Base-by-base conservation (phyloP, 2,329 filamentous ascomycete species). In the Pseudocercospora crystallina region DNA sequence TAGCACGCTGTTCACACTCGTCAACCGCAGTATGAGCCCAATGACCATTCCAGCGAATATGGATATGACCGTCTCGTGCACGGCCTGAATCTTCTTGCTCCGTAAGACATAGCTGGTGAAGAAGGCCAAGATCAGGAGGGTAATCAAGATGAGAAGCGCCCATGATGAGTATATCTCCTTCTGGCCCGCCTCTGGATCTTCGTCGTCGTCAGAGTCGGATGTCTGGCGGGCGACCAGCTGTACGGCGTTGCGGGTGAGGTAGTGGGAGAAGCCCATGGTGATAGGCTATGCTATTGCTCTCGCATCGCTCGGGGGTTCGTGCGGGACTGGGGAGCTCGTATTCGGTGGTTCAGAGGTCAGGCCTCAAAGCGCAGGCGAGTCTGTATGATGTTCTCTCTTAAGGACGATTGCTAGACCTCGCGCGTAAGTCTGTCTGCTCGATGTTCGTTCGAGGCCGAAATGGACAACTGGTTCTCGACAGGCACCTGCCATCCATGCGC, bases 21-120 rank as follows among this genome's bases (percentile, higher is more conserved):
- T 89, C 57, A 96, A 76, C 65, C 94, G 83, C 51, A 99, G 84
- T 53, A 95, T 81, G 63, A 99, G 77, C 5, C 94, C 94, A 54
- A 99, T 90, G 51, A 90, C 86, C 94, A 97, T 97, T 65, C 92
- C 92, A 51, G 90, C 91, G 76, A 99, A 97, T 69, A 99, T 99
- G 55, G 92, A 97, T 56, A 99, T 85, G 63, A 97, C 94, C 1
- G 94, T 99, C 76, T 99, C 94, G 72, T 99, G 94, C 47, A 99
- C 87, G 26, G 94, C 94, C 66, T 96, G 94, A 49, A 99, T 91
- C 75, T 95, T 96, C 74, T 89, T 91, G 75, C 94, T 89, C 73
- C 97, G 92, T 54, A 99, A 81, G 61, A 95, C 87, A 75, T 99
- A 99, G 78, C 91, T 96, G 38, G 90, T 95, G 72, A 97, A 95